Percentiles rank a stretch among this genome's conserved stretches.
These are phyloP conservation scores for Scalesia atractyloides DNA, from an alignment of 129 eudicot genomes.

Conservation along the genomic window DNA sequence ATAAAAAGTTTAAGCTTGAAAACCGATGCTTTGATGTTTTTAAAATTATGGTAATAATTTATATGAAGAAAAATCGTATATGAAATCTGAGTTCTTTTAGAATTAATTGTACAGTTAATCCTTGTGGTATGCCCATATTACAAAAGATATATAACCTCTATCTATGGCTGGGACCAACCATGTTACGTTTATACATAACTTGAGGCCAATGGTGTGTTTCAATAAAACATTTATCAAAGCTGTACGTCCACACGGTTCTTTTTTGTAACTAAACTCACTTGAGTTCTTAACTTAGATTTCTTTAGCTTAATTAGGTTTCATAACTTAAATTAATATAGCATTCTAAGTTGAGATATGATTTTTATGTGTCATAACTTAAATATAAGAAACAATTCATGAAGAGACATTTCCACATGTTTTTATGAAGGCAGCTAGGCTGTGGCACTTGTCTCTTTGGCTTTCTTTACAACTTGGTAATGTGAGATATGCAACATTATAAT, in stretches of 20 bases:
- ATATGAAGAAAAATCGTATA: not conserved
- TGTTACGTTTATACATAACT: too few species aligned
- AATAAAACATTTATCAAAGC: too few species aligned
- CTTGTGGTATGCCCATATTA: too few species aligned
- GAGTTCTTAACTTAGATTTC: not conserved
- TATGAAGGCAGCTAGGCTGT: constrained; percentile 30
- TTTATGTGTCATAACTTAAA: not conserved
- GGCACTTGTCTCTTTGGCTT: constrained; percentile 33
- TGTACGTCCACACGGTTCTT: too few species aligned
- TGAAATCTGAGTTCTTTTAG: too few species aligned
- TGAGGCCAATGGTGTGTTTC: too few species aligned
- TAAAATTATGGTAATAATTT: too few species aligned
- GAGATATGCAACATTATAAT: constrained; percentile 34
- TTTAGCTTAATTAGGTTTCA: not conserved
- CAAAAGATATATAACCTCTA: too few species aligned
- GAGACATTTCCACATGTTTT: constrained; percentile 29
- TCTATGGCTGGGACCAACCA: too few species aligned
- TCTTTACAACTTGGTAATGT: constrained; percentile 43
- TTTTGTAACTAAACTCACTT: not conserved
- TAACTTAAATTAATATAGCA: not conserved
- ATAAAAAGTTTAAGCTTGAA: not conserved
- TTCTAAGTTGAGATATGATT: not conserved
- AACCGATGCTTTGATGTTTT: too few species aligned
- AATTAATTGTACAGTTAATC: too few species aligned
- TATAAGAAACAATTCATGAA: not conserved